Base-by-base conservation (phyloP, 495 filamentous ascomycete species). In the Penicillium soppii region DNA sequence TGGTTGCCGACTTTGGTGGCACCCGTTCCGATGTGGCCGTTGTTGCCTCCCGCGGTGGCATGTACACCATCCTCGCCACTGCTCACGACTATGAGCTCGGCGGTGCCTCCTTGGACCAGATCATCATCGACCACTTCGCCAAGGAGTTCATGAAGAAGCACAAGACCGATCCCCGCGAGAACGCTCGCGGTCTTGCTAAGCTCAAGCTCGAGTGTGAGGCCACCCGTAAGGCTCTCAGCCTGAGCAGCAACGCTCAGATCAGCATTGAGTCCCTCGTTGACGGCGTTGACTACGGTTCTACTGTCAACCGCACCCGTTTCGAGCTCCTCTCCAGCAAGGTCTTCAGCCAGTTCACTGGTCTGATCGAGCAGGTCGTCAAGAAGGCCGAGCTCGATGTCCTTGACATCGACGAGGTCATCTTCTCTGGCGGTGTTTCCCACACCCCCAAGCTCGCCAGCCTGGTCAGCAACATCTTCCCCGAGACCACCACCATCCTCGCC, bases 101-200 rank as follows among this genome's bases (percentile, higher is more conserved):
- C 41, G 94, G 94, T 58, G 71, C 80, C 20, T 82, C 88, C 38
- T 74, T 98, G 27, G 94, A 98, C 72, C 80, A 92, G 62, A 84
- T 95, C 29, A 79, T 98, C 39, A 87, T 96, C 58, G 92, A 97
- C 67, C 85, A 96, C 78, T 97, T 97, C 61, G 87, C 94, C 50
- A 97, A 98, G 80, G 94, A 97, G 69, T 98, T 98, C 74, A 77
- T 92, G 56, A 97, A 97, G 82, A 91, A 95, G 76, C 75, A 92
- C 69, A 90, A 91, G 68, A 81, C 78, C 40, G 94, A 98, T 66
- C 94, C 95, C 20, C 81, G 94, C 51, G 80, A 86, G 64, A 87
- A 90, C 58, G 79, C 82, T 9, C 85, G 86, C 56, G 85, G 86
- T 57, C 73, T 96, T 40, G 92, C 95, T 13, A 98, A 97, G 79